Evolutionary conservation across 179 eudicot genomes (phyloP), one percentile per base, ranked within the genome.

Genomic region (Beta lomatogona): DNA sequence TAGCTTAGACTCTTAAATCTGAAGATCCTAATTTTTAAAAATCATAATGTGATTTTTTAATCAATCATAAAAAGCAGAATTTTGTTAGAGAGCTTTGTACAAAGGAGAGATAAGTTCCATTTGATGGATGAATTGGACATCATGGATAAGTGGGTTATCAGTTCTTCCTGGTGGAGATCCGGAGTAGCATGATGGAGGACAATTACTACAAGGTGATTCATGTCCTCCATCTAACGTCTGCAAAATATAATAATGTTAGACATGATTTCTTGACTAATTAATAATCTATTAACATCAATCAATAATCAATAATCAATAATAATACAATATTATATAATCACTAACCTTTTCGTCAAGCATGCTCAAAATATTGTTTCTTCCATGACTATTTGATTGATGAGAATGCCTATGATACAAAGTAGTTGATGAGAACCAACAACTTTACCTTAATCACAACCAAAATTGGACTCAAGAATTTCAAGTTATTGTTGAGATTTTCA

Each of bases 121-220:
- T 60, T 87, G 93, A 79, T 86, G 87, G 50, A 89, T 76, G 78
- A 93, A 91, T 0, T 86, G 88, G 10, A 84, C 88, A 57, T 93
- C 94, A 53, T 91, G 93, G 64, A 93, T 81, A 69, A 93, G 77
- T 0, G 97, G 94, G 69, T 91, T 93, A 18, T 76, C 82, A 48
- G 93, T 88, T 83, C 97, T 76, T 22, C 90, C 79, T 2, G 94
- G 94, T 12, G 97, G 97, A 67, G 97, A 93, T 6, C 93, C 94
- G 0, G 89, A 31, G 85, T 88, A 90, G 59, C 80, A 88, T 25
- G 88, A 80, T 0, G 85, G 83, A 5, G 86, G 75, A 84, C 91
- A 88, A 53, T 85, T 76, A 15, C 22, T 76, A 83, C 91, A 86
- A 9, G 50, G 22, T 6, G 82, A 63, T 22, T 85, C 89, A 10